Evolutionary conservation across 2,329 filamentous ascomycete genomes (phyloP), one percentile per base, ranked within the genome.

Genomic region (Achaetomium macrosporum): DNA sequence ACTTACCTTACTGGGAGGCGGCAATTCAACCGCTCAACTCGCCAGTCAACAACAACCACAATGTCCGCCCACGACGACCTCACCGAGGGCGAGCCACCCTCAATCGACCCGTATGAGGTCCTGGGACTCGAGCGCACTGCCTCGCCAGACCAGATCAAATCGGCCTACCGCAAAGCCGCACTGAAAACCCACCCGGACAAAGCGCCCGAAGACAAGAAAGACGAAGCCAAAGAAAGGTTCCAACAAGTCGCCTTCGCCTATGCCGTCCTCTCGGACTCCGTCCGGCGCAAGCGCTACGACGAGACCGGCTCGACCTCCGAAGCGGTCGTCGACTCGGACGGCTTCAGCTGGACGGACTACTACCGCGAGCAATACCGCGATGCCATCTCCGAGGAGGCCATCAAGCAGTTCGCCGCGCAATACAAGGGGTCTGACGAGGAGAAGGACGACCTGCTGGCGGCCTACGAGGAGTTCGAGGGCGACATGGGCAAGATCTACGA

Each of bases 171-270:
- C 66, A 96, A 95, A 68, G 83, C 87, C 47, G 93, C 93, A 3
- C 76, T 99, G 54, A 90, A 84, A 68, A 81, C 91, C 63, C 93
- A 99, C 64, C 88, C 88, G 62, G 90, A 96, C 78, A 96, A 96
- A 74, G 88, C 84, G 4, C 61, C 81, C 15, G 75, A 80, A 1
- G 77, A 83, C 19, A 73, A 85, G 48, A 90, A 89, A 65, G 78
- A 84, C 25, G 73, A 78, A 40, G 92, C 93, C 2, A 85, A 96
- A 62, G 76, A 78, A 56, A 85, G 81, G 50, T 99, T 99, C 69
- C 93, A 99, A 70, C 78, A 87, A 61, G 84, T 99, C 61, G 92
- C 92, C 20, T 92, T 96, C 64, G 92, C 93, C 48, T 96, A 97
- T 66, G 92, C 90, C 33, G 82, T 99, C 46, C 87, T 99, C 35